These are phyloP conservation scores for Chimonanthus praecox DNA, from an alignment of 164 flowering plant genomes.

Conservation along the genomic window DNA sequence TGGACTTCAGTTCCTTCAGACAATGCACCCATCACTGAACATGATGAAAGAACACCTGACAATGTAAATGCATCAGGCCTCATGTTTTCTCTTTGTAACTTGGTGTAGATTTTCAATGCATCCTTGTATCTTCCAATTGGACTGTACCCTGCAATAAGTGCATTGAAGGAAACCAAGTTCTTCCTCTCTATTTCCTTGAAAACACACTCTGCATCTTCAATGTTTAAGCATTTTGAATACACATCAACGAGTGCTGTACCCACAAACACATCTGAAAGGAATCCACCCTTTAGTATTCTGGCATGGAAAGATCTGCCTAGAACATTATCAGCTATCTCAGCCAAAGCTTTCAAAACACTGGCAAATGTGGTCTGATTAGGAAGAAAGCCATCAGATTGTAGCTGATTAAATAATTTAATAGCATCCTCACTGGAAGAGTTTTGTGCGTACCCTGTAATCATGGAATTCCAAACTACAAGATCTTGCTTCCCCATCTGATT, in stretches of 20 bases:
- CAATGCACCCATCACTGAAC: neutral
- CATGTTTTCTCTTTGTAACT: conserved; percentile 6
- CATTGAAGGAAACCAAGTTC: conserved; percentile 11
- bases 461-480: conserved; percentile 11
- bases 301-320: conserved; percentile 6
- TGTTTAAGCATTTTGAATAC: conserved; percentile 5
- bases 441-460: conserved; percentile 12
- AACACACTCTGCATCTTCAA: conserved; percentile 5
- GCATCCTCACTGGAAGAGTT: conserved; percentile 6
- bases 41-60: conserved; percentile 8
- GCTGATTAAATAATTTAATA: neutral
- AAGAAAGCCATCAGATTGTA: conserved; percentile 4
- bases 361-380: conserved; percentile 8
- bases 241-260: conserved; percentile 12
- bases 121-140: conserved; percentile 1
- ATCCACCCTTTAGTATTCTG: conserved; percentile 7
- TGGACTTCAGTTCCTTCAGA: conserved; percentile 11
- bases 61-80: conserved; percentile 9
- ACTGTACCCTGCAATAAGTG: conserved; percentile 8
- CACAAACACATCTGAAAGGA: conserved; percentile 5
- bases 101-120: neutral
- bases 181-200: conserved; percentile 6
- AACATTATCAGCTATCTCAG: conserved; percentile 1
- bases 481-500: conserved; percentile 7
- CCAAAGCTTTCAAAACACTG: conserved; percentile 8